These are phyloP conservation scores for Jamesozyma piceae DNA, from an alignment of 805 yeast genomes.

Conservation along the genomic window DNA sequence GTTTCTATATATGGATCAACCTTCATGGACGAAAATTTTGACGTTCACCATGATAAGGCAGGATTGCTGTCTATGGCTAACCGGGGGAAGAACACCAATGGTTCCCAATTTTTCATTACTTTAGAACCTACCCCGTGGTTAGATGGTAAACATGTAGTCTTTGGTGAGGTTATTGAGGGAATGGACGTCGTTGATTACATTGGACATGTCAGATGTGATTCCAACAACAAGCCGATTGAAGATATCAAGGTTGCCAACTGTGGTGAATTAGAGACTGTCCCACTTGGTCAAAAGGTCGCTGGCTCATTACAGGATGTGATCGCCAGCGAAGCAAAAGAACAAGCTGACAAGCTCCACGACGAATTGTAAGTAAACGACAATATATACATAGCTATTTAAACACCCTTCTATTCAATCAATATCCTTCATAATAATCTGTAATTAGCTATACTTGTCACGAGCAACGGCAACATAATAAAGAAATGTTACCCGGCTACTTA, in stretches of 20 bases:
- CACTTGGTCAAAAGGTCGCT: not conserved
- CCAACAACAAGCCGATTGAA: slow-evolving; percentile 7
- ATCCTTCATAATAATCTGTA: too few species aligned
- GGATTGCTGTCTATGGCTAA: slow-evolving; percentile 88
- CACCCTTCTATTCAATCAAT: too few species aligned
- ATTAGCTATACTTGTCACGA: slow-evolving; percentile 1
- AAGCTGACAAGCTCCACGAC: slow-evolving; percentile 1
- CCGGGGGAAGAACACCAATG: slow-evolving; percentile 94
- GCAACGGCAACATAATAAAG: not conserved
- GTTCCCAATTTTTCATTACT: slow-evolving; percentile 90
- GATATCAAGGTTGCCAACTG: slow-evolving; percentile 8
- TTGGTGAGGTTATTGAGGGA: slow-evolving; percentile 82
- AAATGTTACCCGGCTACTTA: not conserved
- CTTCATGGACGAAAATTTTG: slow-evolving; percentile 63
- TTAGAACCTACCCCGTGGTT: slow-evolving; percentile 66
- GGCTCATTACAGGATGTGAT: slow-evolving; percentile 6
- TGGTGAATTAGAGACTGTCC: slow-evolving; percentile 12
- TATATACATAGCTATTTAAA: too few species aligned
- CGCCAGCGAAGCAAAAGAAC: not conserved
- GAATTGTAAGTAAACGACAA: slow-evolving; percentile 2
- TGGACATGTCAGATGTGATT: slow-evolving; percentile 38
- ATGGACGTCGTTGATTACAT: slow-evolving; percentile 69
- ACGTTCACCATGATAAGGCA: slow-evolving; percentile 62
- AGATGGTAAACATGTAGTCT: slow-evolving; percentile 86
- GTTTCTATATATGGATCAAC: slow-evolving; percentile 69